Base-by-base conservation (phyloP, 106 monocot species). In the Dendrobium huoshanense region DNA sequence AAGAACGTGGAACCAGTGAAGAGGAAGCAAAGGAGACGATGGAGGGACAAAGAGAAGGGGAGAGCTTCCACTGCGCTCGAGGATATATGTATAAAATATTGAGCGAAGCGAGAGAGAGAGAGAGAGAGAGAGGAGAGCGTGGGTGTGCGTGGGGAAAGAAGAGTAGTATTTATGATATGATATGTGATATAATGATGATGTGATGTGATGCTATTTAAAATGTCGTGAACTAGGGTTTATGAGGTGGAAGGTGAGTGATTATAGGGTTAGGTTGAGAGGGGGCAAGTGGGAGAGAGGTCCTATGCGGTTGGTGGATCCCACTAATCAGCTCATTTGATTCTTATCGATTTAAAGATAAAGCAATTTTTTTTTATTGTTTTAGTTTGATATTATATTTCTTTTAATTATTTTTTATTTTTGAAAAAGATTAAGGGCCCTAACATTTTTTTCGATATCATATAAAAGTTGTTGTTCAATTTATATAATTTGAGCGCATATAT, bases 181-280 rank as follows among this genome's bases (percentile, higher is more conserved):
- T 58, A 58, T 58, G 58, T 58, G 58, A 58, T 58, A 58, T 58
- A 58, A 67, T 67, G 67, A 45, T 27, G 67, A 67, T 67, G 67
- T 67, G 67, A 67, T 67, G 29, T 67, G 29, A 25, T 67, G 67
- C 4, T 67, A 31, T 27, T 67, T 11, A 31, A 67, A 58, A 58
- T 58, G 67, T 10, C 2, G 25, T 31, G 29, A 67, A 67, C 67
- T 67, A 25, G 9, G 67, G 29, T 67, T 67, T 67, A 67, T 67
- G 67, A 67, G 67, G 67, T 27, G 67, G 27, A 31, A 31, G 67
- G 9, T 67, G 67, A 67, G 67, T 67, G 67, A 67, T 27, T 29
- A 10, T 67, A 67, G 67, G 67, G 67, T 67, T 67, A 67, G 67
- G 67, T 67, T 67, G 27, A 27, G 67, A 25, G 67, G 67, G 67